Percentiles rank a stretch among this genome's conserved stretches.
Conservation (phyloP, 495 filamentous ascomycete genomes). For the Neurospora hispaniola region DNA sequence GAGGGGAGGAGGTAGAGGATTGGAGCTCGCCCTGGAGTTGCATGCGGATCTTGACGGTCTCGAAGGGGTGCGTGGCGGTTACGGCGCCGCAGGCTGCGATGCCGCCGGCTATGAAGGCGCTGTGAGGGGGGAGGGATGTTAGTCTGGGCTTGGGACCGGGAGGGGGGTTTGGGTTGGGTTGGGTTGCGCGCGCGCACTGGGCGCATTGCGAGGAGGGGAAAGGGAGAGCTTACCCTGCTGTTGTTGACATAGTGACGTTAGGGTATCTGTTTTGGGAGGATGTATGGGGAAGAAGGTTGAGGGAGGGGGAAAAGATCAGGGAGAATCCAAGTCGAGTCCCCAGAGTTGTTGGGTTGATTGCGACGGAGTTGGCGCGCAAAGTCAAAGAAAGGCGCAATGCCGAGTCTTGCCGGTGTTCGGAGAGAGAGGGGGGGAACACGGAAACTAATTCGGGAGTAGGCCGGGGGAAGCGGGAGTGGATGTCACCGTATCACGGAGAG, state of each 20-base stretch:
- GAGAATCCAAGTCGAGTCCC: background rate
- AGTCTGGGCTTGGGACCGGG: conserved; percentile 6
- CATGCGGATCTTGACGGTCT: conserved; percentile 97
- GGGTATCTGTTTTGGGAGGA: background rate
- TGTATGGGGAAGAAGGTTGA: background rate
- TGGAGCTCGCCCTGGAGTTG: conserved; percentile 97
- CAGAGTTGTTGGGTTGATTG: background rate
- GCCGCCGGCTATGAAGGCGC: conserved; percentile 83
- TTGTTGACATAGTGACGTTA: conserved; percentile 32
- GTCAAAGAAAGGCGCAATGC: conserved; percentile 4
- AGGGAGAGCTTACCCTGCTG: conserved; percentile 27
- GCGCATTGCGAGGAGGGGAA: background rate
- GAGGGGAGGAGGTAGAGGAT: conserved; percentile 66
- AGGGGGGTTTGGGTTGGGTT: background rate
- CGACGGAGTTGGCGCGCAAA: background rate
- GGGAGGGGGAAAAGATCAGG: background rate
- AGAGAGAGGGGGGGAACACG: background rate
- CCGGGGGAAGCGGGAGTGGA: background rate
- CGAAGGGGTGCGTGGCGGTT: conserved; percentile 95
- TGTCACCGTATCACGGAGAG: background rate
- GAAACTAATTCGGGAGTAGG: background rate
- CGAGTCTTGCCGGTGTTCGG: conserved; percentile 2
- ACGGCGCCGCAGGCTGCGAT: conserved; percentile 96
- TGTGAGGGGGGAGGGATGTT: conserved; percentile 14
- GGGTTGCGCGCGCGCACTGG: background rate